phyloP scores from a whole-genome alignment of 108 stramenopile genomes.

The Mediolabrus comicus region DNA sequence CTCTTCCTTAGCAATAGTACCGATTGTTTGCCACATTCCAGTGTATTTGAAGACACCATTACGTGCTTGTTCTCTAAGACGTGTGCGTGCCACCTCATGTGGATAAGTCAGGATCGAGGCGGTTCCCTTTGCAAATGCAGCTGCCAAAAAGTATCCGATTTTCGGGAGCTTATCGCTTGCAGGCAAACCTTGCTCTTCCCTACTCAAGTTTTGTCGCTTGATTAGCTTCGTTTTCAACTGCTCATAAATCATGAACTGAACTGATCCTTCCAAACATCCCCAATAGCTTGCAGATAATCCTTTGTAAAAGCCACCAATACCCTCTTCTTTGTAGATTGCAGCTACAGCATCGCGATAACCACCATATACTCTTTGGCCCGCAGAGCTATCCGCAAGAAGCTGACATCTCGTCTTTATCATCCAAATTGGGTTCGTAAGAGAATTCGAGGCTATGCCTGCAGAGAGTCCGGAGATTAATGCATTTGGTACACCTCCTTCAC shows the following conservation, averaged over 20 bases:
- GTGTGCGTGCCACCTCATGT: constrained; percentile 93
- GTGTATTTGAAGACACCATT: constrained; percentile 90
- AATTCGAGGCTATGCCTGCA: constrained; percentile 73
- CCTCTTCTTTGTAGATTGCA: constrained; percentile 80
- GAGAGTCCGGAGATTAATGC: constrained; percentile 61
- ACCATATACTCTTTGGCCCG: constrained; percentile 76
- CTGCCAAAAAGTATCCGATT: constrained; percentile 67
- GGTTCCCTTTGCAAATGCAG: constrained; percentile 80
- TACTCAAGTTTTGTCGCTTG: constrained; percentile 49
- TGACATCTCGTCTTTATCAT: constrained; percentile 93
- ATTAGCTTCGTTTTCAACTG: constrained; percentile 75
- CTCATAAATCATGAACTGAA: constrained; percentile 93
- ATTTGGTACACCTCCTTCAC: constrained; percentile 63
- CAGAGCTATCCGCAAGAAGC: constrained; percentile 71
- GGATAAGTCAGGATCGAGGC: constrained; percentile 89
- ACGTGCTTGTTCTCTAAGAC: constrained; percentile 88
- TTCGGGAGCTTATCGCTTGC: constrained; percentile 71
- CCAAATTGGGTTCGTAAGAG: constrained; percentile 94
- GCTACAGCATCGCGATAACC: constrained; percentile 76
- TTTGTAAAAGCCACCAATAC: constrained; percentile 85
- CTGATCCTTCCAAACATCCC: constrained; percentile 90
- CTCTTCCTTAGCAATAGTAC: constrained; percentile 87
- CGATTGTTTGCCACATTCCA: constrained; percentile 92
- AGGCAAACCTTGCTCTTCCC: constrained; percentile 50
- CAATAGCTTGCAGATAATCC: constrained; percentile 92